phyloP scores from a whole-genome alignment of 2,329 filamentous ascomycete species.

The Lachnellula arida region DNA sequence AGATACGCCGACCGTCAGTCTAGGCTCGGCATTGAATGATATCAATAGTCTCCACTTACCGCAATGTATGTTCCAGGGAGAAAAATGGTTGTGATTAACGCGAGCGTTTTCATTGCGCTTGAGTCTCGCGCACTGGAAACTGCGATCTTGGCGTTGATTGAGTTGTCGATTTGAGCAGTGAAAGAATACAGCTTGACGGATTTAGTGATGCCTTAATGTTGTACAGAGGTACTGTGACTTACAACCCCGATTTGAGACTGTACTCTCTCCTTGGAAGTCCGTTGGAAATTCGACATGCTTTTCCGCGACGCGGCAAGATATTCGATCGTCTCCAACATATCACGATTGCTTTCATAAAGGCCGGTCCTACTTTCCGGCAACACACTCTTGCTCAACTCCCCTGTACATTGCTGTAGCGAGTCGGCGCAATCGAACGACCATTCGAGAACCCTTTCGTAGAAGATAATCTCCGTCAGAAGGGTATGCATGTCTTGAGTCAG shows the following conservation, averaged over 20 bases:
- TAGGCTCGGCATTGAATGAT: neutral
- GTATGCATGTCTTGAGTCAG: constrained; percentile 4
- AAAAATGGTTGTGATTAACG: constrained; percentile 40
- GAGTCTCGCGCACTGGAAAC: constrained; percentile 3
- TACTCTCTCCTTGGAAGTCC: neutral
- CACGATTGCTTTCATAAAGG: neutral
- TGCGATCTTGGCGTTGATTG: constrained; percentile 4
- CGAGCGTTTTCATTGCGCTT: constrained; percentile 36
- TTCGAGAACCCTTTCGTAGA: constrained; percentile 1
- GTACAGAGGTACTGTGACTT: neutral
- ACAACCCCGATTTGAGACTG: constrained; percentile 3
- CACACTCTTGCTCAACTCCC: neutral
- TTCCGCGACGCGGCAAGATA: neutral
- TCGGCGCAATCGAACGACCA: neutral
- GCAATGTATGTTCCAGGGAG: constrained; percentile 56
- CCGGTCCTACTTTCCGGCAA: neutral
- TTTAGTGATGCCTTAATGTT: neutral
- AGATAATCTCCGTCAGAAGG: constrained; percentile 2
- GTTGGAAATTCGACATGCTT: neutral
- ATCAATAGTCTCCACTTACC: neutral
- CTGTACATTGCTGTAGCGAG: neutral
- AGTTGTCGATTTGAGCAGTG: constrained; percentile 4
- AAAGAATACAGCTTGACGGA: neutral
- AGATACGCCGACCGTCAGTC: neutral
- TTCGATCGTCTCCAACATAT: neutral